Percentiles rank a stretch among this genome's conserved stretches.
Conservation (phyloP, 805 yeast genomes). For the Yamadazyma phyllophila region DNA sequence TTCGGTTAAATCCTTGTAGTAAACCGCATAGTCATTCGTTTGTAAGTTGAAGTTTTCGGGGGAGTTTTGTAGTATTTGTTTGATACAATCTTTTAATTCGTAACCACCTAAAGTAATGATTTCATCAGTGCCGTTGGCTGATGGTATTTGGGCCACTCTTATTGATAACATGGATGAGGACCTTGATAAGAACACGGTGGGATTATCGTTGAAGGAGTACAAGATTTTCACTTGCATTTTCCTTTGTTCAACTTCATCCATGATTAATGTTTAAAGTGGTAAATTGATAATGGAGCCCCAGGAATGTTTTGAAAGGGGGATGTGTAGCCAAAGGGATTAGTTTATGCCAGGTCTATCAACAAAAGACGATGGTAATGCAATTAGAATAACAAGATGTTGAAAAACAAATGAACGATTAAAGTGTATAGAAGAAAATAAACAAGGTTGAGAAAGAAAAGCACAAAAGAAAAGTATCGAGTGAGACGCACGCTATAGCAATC, state of each 20-base stretch:
- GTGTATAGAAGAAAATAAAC: conserved; percentile 3
- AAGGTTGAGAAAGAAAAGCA: not conserved
- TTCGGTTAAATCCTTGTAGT: conserved; percentile 45
- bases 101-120: conserved; percentile 41
- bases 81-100: conserved; percentile 37
- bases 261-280: not conserved
- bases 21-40: conserved; percentile 43
- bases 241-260: conserved; percentile 19
- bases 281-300: too few species aligned
- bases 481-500: not conserved
- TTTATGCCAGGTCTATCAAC: too few species aligned
- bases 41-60: conserved; percentile 43
- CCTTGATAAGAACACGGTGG: conserved; percentile 43
- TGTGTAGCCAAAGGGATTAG: too few species aligned
- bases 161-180: conserved; percentile 33
- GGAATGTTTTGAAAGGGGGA: too few species aligned
- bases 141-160: conserved; percentile 38
- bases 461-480: not conserved
- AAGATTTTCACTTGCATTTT: conserved; percentile 46
- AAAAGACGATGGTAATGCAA: not conserved
- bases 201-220: conserved; percentile 43
- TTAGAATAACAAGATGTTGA: too few species aligned
- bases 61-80: conserved; percentile 36
- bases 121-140: conserved; percentile 22
- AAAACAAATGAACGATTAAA: too few species aligned